phyloP scores from a whole-genome alignment of 2,329 filamentous ascomycete genomes.

The Colletotrichum gigasporum region DNA sequence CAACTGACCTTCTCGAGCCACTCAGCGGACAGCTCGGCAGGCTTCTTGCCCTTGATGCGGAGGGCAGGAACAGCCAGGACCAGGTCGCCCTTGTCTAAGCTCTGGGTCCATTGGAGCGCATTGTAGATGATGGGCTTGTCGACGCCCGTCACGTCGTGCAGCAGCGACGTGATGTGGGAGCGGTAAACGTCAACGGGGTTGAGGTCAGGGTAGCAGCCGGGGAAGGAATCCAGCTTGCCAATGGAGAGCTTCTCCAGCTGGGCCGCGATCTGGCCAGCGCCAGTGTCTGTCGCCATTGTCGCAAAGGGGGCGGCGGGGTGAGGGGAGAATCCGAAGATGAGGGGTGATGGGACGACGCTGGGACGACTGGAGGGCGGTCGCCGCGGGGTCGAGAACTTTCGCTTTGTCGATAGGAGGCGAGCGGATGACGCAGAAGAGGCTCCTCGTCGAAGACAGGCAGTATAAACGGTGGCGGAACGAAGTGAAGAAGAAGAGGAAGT shows the following conservation, averaged over 20 bases:
- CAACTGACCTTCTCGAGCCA: conserved; percentile 66
- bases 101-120: conserved; percentile 80
- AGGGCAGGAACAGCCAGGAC: conserved; percentile 83
- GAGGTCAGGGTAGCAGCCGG: conserved; percentile 70
- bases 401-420: conserved; percentile 2
- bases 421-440: not conserved
- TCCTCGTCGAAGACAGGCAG: conserved; percentile 17
- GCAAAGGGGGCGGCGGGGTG: conserved; percentile 10
- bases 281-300: conserved; percentile 37
- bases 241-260: conserved; percentile 47
- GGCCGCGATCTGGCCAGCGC: conserved; percentile 43
- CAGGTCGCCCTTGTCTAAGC: conserved; percentile 85
- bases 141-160: conserved; percentile 76
- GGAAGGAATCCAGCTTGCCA: conserved; percentile 52
- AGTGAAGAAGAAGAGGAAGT: conserved; percentile 22
- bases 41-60: conserved; percentile 77
- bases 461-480: conserved; percentile 13
- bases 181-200: conserved; percentile 86
- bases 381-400: conserved; percentile 9
- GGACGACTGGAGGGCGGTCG: not conserved
- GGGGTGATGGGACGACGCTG: conserved; percentile 13
- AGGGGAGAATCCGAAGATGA: not conserved
- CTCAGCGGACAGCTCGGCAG: conserved; percentile 67
- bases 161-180: conserved; percentile 75
- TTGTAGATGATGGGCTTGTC: conserved; percentile 77